phyloP scores from a whole-genome alignment of 2,329 filamentous ascomycete species.

The Penicillium fuscoglaucum region DNA sequence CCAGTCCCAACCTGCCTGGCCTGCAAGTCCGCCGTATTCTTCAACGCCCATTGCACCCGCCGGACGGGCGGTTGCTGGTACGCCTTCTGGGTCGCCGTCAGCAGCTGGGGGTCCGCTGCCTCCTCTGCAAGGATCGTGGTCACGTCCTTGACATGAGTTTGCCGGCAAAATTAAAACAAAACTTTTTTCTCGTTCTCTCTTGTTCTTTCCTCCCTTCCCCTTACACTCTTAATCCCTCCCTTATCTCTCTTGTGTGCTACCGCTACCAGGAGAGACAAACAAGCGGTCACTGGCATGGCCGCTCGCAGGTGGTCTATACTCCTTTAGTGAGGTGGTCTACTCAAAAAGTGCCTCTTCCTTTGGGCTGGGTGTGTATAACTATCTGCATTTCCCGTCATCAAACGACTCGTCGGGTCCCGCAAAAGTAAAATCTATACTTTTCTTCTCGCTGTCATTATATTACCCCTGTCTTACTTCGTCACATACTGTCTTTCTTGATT shows the following conservation, averaged over 20 bases:
- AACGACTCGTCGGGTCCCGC: neutral
- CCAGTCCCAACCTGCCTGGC: constrained; percentile 20
- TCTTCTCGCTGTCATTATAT: neutral
- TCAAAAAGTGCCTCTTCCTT: constrained; percentile 2
- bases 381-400: constrained; percentile 8
- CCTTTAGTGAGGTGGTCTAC: neutral
- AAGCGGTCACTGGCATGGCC: constrained; percentile 23
- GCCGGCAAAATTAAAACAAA: neutral
- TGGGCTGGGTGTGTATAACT: constrained; percentile 16
- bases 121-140: constrained; percentile 25
- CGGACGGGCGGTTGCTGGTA: constrained; percentile 6
- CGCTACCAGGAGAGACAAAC: neutral
- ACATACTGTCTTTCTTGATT: neutral
- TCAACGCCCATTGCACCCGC: constrained; percentile 8
- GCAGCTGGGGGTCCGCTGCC: constrained; percentile 22
- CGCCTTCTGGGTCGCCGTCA: constrained; percentile 15
- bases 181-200: constrained; percentile 10
- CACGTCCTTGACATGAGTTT: constrained; percentile 15
- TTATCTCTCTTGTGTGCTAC: neutral
- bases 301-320: constrained; percentile 9
- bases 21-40: constrained; percentile 20
- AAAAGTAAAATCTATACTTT: neutral
- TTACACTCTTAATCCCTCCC: constrained; percentile 8
- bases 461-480: constrained; percentile 1
- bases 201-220: constrained; percentile 11